phyloP scores from a whole-genome alignment of 2,329 filamentous ascomycete genomes.

The Nothophaeocryptopus gaeumannii region DNA sequence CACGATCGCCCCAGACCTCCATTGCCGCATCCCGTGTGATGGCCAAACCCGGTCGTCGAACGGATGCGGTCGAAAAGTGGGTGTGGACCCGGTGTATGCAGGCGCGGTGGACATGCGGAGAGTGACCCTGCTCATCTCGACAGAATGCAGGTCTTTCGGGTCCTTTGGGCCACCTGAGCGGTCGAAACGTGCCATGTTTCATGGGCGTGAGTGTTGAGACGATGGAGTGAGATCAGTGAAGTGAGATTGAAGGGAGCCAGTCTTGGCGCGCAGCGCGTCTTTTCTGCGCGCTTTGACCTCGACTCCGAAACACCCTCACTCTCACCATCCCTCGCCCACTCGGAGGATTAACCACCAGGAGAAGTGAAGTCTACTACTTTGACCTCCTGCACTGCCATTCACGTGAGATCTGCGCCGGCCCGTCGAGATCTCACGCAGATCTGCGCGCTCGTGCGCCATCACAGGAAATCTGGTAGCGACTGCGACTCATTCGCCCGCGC shows the following conservation, averaged over 20 bases:
- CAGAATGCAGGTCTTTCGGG: slow-evolving; percentile 10
- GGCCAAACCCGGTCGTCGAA: slow-evolving; percentile 8
- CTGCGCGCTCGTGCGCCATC: too few species aligned
- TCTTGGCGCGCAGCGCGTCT: neutral
- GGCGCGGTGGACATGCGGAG: slow-evolving; percentile 10
- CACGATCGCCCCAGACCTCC: slow-evolving; percentile 8
- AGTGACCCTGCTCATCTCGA: slow-evolving; percentile 20
- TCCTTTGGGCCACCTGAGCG: slow-evolving; percentile 2
- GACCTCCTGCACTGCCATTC: too few species aligned
- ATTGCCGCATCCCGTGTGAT: slow-evolving; percentile 8
- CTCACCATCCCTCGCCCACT: too few species aligned
- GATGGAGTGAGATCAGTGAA: slow-evolving; percentile 3
- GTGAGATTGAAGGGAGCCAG: too few species aligned
- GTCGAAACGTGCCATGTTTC: slow-evolving; percentile 19
- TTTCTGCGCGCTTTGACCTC: neutral
- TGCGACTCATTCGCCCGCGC: too few species aligned
- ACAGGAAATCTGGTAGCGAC: too few species aligned
- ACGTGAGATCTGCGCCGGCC: too few species aligned
- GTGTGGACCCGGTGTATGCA: neutral
- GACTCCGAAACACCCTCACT: neutral
- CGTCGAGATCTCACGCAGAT: too few species aligned
- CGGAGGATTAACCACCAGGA: too few species aligned
- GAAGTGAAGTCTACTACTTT: too few species aligned
- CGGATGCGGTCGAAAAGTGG: slow-evolving; percentile 5
- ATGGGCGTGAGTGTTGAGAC: slow-evolving; percentile 5